phyloP scores from a whole-genome alignment of 2,329 filamentous ascomycete genomes.

The Calonectria fujianensis region DNA sequence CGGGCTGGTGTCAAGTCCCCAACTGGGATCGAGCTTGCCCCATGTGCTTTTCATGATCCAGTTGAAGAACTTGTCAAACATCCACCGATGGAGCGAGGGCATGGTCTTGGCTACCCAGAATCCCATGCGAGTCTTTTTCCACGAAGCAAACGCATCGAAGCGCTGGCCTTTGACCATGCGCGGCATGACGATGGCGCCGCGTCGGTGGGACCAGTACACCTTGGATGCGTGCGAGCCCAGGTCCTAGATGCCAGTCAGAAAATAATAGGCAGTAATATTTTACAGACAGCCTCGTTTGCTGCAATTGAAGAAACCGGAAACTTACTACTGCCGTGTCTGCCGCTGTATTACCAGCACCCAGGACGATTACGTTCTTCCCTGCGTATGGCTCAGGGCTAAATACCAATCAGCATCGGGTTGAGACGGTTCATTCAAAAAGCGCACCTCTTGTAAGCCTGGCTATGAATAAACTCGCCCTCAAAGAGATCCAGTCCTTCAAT shows the following conservation, averaged over 20 bases:
- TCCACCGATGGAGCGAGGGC: conserved; percentile 40
- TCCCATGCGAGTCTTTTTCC: conserved; percentile 44
- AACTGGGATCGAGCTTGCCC: conserved; percentile 46
- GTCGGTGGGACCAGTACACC: conserved; percentile 52
- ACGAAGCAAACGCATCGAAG: conserved; percentile 48
- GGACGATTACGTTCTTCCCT: conserved; percentile 51
- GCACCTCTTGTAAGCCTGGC: conserved; percentile 52
- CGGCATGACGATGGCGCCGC: conserved; percentile 49
- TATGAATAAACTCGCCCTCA: conserved; percentile 48
- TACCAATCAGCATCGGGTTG: background rate
- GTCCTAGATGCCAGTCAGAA: conserved; percentile 41
- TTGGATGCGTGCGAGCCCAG: conserved; percentile 43
- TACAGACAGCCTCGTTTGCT: background rate
- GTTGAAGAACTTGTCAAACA: conserved; percentile 44
- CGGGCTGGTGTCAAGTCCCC: conserved; percentile 41
- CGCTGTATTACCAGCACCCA: conserved; percentile 55
- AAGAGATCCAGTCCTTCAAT: conserved; percentile 49
- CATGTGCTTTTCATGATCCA: conserved; percentile 38
- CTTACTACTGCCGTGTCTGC: conserved; percentile 51
- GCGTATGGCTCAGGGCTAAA: conserved; percentile 44
- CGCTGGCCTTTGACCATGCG: conserved; percentile 46
- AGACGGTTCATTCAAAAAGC: background rate
- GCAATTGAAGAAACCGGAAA: background rate
- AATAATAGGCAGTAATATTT: background rate
- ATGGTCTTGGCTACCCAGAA: conserved; percentile 46